These are phyloP conservation scores for Hemisphaericaspora nanyangensis DNA, from an alignment of 805 yeast species.

Conservation along the genomic window DNA sequence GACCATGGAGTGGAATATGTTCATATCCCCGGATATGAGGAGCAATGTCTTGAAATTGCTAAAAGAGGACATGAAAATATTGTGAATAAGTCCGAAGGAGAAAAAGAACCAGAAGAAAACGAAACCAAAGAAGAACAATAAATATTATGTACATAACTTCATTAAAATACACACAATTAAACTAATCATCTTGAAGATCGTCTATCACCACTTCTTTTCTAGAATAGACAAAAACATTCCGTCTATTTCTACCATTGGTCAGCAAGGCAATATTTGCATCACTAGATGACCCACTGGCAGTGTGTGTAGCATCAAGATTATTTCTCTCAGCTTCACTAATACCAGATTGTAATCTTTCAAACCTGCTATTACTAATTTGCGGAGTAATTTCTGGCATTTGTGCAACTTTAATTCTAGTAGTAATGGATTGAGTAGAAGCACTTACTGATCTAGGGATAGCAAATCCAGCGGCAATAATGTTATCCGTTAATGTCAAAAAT, in stretches of 20 bases:
- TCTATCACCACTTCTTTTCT: slow-evolving; percentile 32
- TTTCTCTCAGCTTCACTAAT: neutral
- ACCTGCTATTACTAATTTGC: neutral
- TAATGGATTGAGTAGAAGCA: slow-evolving; percentile 19
- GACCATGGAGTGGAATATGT: slow-evolving; percentile 63
- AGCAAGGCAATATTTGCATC: neutral
- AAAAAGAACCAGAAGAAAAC: neutral
- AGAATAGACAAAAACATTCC: slow-evolving; percentile 37
- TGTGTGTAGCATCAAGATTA: neutral
- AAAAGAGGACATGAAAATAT: slow-evolving; percentile 59
- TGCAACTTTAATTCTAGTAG: slow-evolving; percentile 1
- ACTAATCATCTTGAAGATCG: slow-evolving; percentile 21
- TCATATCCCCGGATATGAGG: slow-evolving; percentile 80
- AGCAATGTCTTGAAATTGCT: slow-evolving; percentile 65
- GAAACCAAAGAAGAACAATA: neutral
- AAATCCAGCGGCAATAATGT: slow-evolving; percentile 53
- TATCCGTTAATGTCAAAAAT: slow-evolving; percentile 46
- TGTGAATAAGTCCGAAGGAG: neutral
- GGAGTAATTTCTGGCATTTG: slow-evolving; percentile 4
- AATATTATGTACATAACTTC: neutral
- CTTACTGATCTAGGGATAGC: slow-evolving; percentile 52
- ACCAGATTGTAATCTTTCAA: neutral
- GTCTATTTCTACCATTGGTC: slow-evolving; percentile 14
- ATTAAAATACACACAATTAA: no score
- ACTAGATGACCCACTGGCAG: neutral